Conservation (phyloP, 768 basidiomycete genomes). For the Gyrodon lividus region DNA sequence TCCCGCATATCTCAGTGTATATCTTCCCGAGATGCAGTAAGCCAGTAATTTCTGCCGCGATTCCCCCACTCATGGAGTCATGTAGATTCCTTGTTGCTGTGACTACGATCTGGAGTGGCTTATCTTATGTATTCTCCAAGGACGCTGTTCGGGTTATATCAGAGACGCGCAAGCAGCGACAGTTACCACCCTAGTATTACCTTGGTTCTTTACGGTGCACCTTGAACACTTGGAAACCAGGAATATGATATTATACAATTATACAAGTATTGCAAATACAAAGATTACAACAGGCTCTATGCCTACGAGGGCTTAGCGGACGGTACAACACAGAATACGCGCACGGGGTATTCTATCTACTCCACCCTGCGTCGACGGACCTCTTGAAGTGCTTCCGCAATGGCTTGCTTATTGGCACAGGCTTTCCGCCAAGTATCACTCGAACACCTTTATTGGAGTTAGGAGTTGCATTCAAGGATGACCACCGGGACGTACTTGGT, state of each 20-base stretch:
- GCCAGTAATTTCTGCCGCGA: constrained; percentile 29
- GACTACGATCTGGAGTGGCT: constrained; percentile 91
- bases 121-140: constrained; percentile 77
- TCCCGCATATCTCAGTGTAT: constrained; percentile 50
- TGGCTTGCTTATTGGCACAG: constrained; percentile 55
- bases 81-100: constrained; percentile 80
- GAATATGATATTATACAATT: constrained; percentile 17
- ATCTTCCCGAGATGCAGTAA: constrained; percentile 73
- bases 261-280: constrained; percentile 19
- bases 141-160: constrained; percentile 66
- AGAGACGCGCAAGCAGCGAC: constrained; percentile 32
- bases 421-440: constrained; percentile 67
- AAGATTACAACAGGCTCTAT: constrained; percentile 15
- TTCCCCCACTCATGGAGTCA: neutral
- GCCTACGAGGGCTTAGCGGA: neutral
- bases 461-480: constrained; percentile 2
- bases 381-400: constrained; percentile 67
- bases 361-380: constrained; percentile 53
- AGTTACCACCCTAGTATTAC: constrained; percentile 20
- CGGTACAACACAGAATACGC: neutral
- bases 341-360: constrained; percentile 8
- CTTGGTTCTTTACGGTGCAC: neutral
- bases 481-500: constrained; percentile 47
- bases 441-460: constrained; percentile 44
- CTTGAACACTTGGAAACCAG: constrained; percentile 1